Percentiles rank a stretch among this genome's conserved stretches.
phyloP scores from a whole-genome alignment of 306 rosid species.

The Prunus dulcis region DNA sequence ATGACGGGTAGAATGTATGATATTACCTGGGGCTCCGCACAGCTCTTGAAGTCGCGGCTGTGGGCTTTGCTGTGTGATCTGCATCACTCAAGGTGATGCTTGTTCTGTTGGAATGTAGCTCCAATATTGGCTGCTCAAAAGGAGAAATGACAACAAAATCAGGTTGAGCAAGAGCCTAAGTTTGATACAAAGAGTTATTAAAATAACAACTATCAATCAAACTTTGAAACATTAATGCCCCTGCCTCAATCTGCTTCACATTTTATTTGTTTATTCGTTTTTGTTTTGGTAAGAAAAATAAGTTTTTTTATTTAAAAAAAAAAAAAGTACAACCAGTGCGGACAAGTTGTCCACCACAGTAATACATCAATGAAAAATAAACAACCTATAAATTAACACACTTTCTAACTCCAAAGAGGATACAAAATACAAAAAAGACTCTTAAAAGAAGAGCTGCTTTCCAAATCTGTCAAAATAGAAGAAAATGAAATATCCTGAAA shows the following conservation, averaged over 20 bases:
- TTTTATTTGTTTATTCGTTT: too few species aligned
- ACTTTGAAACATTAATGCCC: too few species aligned
- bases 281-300: too few species aligned
- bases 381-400: neutral
- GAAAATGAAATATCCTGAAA: neutral
- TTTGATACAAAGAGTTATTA: neutral
- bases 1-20: neutral
- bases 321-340: neutral
- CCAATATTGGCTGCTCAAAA: slow-evolving; percentile 45
- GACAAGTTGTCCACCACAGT: neutral
- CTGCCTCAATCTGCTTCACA: too few species aligned
- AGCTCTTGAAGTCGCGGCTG: slow-evolving; percentile 27
- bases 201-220: too few species aligned
- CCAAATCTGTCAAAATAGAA: neutral
- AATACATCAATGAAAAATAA: neutral
- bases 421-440: neutral
- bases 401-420: neutral
- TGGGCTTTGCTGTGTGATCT: slow-evolving; percentile 26
- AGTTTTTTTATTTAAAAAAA: too few species aligned
- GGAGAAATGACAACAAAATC: neutral
- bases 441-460: neutral
- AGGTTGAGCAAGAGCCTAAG: neutral
- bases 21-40: slow-evolving; percentile 41
- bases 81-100: slow-evolving; percentile 29
- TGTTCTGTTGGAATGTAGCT: slow-evolving; percentile 34